phyloP scores from a whole-genome alignment of 495 filamentous ascomycete species.

The Hypoxylon fuscum region DNA sequence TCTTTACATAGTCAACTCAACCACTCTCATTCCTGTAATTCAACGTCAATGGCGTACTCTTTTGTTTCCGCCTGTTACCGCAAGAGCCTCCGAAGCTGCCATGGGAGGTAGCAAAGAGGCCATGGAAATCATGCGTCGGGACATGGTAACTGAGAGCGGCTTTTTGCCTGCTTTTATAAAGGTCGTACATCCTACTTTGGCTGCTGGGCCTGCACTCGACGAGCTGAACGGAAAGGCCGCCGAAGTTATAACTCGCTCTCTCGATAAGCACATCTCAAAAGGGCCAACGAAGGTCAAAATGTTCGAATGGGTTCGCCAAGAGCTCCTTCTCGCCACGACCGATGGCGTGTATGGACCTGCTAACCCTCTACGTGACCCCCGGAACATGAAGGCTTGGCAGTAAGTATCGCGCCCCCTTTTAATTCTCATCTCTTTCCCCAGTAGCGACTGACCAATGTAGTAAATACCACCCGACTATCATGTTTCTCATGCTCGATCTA shows the following conservation, averaged over 20 bases:
- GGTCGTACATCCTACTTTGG: slow-evolving; percentile 11
- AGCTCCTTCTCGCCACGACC: slow-evolving; percentile 11
- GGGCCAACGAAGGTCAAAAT: neutral
- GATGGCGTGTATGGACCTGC: slow-evolving; percentile 15
- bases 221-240: slow-evolving; percentile 23
- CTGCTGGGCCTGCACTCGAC: slow-evolving; percentile 17
- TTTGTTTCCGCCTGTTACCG: slow-evolving; percentile 22
- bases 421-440: neutral
- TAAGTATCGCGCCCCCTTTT: neutral
- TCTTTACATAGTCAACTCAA: slow-evolving; percentile 38
- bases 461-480: slow-evolving; percentile 6
- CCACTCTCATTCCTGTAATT: slow-evolving; percentile 22
- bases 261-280: slow-evolving; percentile 14
- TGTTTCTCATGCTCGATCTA: slow-evolving; percentile 3
- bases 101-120: slow-evolving; percentile 33
- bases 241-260: slow-evolving; percentile 16
- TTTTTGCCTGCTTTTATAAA: slow-evolving; percentile 19
- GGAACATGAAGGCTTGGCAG: slow-evolving; percentile 14
- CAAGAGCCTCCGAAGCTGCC: neutral
- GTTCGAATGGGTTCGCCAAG: slow-evolving; percentile 2
- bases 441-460: neutral
- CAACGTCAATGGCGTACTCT: slow-evolving; percentile 36
- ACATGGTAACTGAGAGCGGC: slow-evolving; percentile 20
- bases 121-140: slow-evolving; percentile 20
- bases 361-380: slow-evolving; percentile 13